phyloP scores from a whole-genome alignment of 371 early-diverging fungal species.

The Dichotomocladium elegans region DNA sequence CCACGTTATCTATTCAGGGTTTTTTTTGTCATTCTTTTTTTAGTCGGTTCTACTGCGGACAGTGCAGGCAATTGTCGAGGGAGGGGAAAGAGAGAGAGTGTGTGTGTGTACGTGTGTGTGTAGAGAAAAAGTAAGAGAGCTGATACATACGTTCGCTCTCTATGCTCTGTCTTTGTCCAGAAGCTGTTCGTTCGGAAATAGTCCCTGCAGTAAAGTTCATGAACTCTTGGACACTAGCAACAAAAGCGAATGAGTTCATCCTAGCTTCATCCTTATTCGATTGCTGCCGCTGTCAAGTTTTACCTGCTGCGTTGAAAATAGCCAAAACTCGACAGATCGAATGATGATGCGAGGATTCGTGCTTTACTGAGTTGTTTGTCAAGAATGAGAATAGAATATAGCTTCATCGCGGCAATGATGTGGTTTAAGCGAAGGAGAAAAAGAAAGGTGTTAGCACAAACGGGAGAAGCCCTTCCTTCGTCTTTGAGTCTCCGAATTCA shows the following conservation, averaged over 20 bases:
- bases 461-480: conserved; percentile 7
- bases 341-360: conserved; percentile 55
- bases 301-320: conserved; percentile 89
- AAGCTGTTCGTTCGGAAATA: conserved; percentile 80
- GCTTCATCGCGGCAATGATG: conserved; percentile 58
- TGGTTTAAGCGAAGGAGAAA: no score
- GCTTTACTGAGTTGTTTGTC: conserved; percentile 48
- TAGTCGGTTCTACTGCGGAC: no score
- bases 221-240: conserved; percentile 80
- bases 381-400: conserved; percentile 51
- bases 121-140: no score
- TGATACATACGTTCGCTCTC: conserved; percentile 83
- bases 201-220: conserved; percentile 85
- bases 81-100: no score
- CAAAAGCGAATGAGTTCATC: not conserved
- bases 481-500: no score
- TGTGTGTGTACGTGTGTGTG: no score
- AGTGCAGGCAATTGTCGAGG: no score
- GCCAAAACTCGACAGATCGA: conserved; percentile 81
- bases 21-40: not conserved
- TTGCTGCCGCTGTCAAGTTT: not conserved
- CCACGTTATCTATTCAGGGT: conserved; percentile 66
- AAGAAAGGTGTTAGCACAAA: conserved; percentile 3
- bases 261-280: no score
- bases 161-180: conserved; percentile 83